Conservation (phyloP, 257 asterid species). For the Henckelia pumila region DNA sequence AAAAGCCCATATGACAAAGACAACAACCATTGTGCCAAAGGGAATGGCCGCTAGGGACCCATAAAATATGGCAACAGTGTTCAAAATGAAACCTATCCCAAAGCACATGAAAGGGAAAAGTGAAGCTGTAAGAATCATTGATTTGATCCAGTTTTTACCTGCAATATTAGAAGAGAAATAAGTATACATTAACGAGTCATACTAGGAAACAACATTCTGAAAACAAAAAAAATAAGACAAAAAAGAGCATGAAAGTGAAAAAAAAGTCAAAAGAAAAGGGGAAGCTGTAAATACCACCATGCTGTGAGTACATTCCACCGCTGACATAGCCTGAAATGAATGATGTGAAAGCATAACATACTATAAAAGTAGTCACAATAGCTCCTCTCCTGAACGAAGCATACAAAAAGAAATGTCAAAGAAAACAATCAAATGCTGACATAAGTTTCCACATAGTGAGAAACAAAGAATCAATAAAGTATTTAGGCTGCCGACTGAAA, state of each 20-base stretch:
- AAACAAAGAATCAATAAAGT: neutral
- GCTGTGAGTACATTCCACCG: conserved; percentile 63
- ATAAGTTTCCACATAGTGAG: neutral
- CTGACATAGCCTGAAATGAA: conserved; percentile 65
- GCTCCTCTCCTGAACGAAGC: conserved; percentile 54
- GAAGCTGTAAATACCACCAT: conserved; percentile 46
- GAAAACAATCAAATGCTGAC: neutral
- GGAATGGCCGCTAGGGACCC: conserved; percentile 75
- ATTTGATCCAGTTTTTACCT: conserved; percentile 65
- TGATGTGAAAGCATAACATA: conserved; percentile 64
- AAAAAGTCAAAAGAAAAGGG: neutral
- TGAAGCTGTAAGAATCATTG: conserved; percentile 62
- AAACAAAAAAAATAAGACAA: neutral
- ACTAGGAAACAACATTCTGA: neutral
- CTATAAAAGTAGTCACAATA: conserved; percentile 55
- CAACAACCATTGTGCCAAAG: conserved; percentile 33
- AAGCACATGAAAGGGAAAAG: conserved; percentile 68
- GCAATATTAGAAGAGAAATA: conserved; percentile 5
- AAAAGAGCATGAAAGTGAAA: neutral
- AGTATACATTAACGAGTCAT: neutral
- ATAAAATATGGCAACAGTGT: conserved; percentile 62
- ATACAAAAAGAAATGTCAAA: conserved; percentile 18
- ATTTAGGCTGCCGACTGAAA: neutral
- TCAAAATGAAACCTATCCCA: conserved; percentile 57
- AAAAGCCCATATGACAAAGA: conserved; percentile 21